phyloP scores from a whole-genome alignment of 768 basidiomycete species.

The Tulasnella sp. region DNA sequence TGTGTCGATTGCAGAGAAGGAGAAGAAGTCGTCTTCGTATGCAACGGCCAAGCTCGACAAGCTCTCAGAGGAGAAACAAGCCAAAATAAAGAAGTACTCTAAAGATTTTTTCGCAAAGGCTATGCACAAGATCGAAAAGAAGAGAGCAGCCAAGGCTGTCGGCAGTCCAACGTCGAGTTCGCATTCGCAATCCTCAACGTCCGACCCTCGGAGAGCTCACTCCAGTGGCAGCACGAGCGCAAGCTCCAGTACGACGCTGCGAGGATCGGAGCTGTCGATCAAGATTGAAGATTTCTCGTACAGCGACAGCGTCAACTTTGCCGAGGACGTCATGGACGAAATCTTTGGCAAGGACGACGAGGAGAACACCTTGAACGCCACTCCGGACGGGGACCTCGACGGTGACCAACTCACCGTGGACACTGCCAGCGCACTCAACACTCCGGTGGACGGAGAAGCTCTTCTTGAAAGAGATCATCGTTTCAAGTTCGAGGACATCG shows the following conservation, averaged over 20 bases:
- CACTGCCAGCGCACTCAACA: not conserved
- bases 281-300: not conserved
- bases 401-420: constrained; percentile 1
- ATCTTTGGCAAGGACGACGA: constrained; percentile 12
- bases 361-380: not conserved
- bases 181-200: not conserved
- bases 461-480: not conserved
- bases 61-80: constrained; percentile 74
- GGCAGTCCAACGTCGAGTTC: not conserved
- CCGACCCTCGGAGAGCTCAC: not conserved
- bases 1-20: constrained; percentile 79
- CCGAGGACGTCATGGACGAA: constrained; percentile 2
- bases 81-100: constrained; percentile 85
- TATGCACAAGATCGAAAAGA: constrained; percentile 10
- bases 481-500: not conserved
- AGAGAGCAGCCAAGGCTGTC: not conserved
- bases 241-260: not conserved
- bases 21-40: constrained; percentile 81
- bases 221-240: not conserved
- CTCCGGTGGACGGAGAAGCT: not conserved
- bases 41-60: constrained; percentile 58
- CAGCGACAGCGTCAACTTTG: not conserved
- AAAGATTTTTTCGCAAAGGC: constrained; percentile 73
- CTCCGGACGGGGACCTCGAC: constrained; percentile 4
- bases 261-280: not conserved